A percentile compares a stretch with the other conserved stretches of the same genome.
Conservation (phyloP, 75 land plant genomes). For the Cryptomeria japonica region DNA sequence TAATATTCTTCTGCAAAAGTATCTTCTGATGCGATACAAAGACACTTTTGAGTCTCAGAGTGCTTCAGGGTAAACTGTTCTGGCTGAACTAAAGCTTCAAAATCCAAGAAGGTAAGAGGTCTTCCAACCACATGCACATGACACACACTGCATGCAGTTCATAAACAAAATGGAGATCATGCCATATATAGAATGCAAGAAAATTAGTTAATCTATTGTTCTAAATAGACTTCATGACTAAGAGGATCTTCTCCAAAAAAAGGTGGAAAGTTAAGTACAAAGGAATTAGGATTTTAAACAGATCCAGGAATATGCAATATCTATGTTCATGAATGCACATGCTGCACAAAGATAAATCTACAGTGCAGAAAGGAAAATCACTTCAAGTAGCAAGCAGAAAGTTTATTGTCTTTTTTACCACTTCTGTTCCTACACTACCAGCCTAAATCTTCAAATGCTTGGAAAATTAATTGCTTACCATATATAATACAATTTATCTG, state of each 20-base stretch:
- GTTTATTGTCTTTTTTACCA: neutral
- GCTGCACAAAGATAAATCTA: neutral
- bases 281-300: neutral
- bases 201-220: neutral
- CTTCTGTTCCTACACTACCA: neutral
- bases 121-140: slow-evolving; percentile 11
- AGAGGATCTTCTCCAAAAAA: neutral
- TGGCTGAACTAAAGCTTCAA: neutral
- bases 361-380: neutral
- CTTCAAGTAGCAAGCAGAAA: neutral
- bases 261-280: neutral
- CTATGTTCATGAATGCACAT: neutral
- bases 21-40: neutral
- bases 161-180: neutral
- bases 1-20: too few species aligned
- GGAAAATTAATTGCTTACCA: slow-evolving; percentile 53
- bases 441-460: neutral
- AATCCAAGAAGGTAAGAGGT: neutral
- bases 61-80: slow-evolving; percentile 1
- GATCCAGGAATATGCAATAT: neutral
- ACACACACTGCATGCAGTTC: slow-evolving; percentile 8
- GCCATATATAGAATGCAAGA: neutral
- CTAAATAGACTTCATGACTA: neutral
- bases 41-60: neutral
- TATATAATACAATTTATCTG: slow-evolving; percentile 77